These are phyloP conservation scores for Phenoliferia sp. DNA, from an alignment of 1,284 basidiomycete genomes.

Conservation along the genomic window DNA sequence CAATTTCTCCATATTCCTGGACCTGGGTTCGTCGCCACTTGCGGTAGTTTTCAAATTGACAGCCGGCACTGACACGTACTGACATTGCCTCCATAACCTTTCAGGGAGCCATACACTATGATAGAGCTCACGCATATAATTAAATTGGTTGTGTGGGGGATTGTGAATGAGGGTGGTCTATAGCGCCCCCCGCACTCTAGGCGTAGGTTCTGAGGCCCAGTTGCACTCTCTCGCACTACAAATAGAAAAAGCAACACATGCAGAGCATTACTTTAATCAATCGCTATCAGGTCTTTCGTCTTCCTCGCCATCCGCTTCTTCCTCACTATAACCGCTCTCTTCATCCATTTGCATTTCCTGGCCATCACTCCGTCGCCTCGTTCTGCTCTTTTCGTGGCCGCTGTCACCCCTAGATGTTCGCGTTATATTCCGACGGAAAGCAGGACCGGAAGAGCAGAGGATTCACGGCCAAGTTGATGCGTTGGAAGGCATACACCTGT, in stretches of 20 bases:
- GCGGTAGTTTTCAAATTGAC: neutral
- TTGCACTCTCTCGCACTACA: neutral
- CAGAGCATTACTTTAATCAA: no score
- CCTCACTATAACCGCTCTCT: conserved; percentile 1
- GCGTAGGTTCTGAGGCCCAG: neutral
- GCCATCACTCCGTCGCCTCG: no score
- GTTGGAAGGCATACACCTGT: no score
- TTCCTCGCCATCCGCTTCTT: conserved; percentile 5
- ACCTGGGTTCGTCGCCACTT: neutral
- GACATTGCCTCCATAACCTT: neutral
- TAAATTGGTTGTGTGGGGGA: neutral
- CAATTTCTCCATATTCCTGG: conserved; percentile 7
- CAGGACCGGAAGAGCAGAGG: no score
- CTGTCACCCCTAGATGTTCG: no score
- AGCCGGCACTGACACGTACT: neutral
- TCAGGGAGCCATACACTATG: neutral
- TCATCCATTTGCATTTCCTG: no score
- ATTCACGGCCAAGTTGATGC: no score
- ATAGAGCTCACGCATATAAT: neutral
- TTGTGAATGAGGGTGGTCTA: neutral
- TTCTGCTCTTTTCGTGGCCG: no score
- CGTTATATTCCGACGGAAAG: no score
- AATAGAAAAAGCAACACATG: neutral
- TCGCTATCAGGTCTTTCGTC: neutral
- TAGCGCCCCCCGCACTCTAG: neutral